Evolutionary conservation across 2,329 filamentous ascomycete species (phyloP).

Genomic region (Phyllachora maydis): DNA sequence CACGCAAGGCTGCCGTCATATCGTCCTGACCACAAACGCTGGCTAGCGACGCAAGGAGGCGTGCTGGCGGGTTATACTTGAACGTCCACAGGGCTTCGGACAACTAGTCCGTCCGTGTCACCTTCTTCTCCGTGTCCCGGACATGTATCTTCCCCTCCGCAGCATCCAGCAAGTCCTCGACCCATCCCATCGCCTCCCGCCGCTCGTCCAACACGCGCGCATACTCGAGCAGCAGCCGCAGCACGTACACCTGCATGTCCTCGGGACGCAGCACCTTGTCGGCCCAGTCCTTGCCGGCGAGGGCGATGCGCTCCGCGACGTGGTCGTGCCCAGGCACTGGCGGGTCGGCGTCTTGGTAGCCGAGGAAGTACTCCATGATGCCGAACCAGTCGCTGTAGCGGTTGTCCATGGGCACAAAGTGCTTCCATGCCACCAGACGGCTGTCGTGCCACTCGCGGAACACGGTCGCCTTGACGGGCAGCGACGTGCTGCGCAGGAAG

Average conservation of each 20-base stretch:
- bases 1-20: no score
- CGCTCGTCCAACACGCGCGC: constrained; percentile 30
- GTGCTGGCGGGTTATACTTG: no score
- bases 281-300: constrained; percentile 46
- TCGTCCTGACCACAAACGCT: no score
- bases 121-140: neutral
- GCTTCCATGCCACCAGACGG: constrained; percentile 54
- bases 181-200: constrained; percentile 32
- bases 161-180: constrained; percentile 20
- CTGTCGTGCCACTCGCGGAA: constrained; percentile 69
- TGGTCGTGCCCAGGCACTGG: constrained; percentile 28
- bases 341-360: constrained; percentile 26
- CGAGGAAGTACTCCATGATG: constrained; percentile 56
- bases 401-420: constrained; percentile 65
- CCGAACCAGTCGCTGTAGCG: constrained; percentile 52
- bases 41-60: no score
- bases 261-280: constrained; percentile 45
- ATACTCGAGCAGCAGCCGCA: constrained; percentile 44
- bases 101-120: no score
- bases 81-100: no score
- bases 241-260: constrained; percentile 54
- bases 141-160: neutral
- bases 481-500: constrained; percentile 46
- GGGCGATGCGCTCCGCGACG: constrained; percentile 41
- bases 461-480: constrained; percentile 60